These are phyloP conservation scores for Coccomyxa subellipsoidea DNA, from an alignment of 163 green algal genomes.

Conservation along the genomic window DNA sequence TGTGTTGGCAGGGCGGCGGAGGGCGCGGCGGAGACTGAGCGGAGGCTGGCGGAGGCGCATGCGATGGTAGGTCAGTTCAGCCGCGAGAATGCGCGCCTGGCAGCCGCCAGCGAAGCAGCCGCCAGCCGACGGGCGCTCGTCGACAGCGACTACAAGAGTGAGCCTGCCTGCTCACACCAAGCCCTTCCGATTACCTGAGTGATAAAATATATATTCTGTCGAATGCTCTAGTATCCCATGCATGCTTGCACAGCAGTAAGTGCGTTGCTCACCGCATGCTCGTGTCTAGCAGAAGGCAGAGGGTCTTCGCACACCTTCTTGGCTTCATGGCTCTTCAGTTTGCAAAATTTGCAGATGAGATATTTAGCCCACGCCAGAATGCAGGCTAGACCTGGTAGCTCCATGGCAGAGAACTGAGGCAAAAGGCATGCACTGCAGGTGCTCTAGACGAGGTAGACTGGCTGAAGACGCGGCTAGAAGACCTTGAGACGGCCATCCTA, in stretches of 20 bases:
- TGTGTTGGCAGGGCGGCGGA: neutral
- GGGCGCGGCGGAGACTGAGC: slow-evolving; percentile 27
- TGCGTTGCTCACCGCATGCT: neutral
- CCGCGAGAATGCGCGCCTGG: slow-evolving; percentile 68
- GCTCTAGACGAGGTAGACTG: slow-evolving; percentile 81
- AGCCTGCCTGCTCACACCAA: neutral
- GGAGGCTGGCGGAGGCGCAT: slow-evolving; percentile 60
- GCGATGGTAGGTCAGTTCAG: slow-evolving; percentile 64
- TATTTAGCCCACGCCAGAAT: neutral
- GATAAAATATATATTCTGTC: too few species aligned
- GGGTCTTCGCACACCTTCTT: neutral
- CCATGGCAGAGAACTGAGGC: neutral
- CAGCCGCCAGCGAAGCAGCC: slow-evolving; percentile 62
- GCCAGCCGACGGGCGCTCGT: slow-evolving; percentile 32
- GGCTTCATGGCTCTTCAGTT: neutral
- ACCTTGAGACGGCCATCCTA: slow-evolving; percentile 44
- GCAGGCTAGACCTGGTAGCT: neutral
- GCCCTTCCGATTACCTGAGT: too few species aligned
- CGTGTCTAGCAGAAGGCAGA: neutral
- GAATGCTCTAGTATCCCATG: neutral
- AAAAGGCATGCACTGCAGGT: slow-evolving; percentile 18
- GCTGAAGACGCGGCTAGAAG: slow-evolving; percentile 58
- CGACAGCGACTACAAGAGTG: slow-evolving; percentile 47
- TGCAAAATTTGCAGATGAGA: neutral
- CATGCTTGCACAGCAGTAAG: neutral